Evolutionary conservation across 768 basidiomycete species (phyloP), one percentile per base, ranked within the genome.

Genomic region (Mycena galericulata): DNA sequence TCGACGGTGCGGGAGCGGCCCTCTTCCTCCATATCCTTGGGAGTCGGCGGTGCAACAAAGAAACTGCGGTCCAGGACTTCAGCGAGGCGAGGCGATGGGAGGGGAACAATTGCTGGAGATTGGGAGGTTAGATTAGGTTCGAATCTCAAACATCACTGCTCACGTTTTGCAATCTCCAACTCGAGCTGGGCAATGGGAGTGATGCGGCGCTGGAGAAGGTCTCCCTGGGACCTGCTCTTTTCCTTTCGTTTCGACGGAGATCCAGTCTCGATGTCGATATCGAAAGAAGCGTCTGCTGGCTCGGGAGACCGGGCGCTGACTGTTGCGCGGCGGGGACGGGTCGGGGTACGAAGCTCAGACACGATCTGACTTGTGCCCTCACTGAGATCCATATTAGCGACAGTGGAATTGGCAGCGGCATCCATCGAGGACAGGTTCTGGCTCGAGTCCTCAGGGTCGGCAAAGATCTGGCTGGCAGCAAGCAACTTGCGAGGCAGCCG

Each of bases 401-500:
- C 77, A 17, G 73, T 69, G 22, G 77, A 75, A 57, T 73, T 73
- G 24, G 78, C 74, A 14, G 77, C 75, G 38, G 80, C 74, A 51
- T 76, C 73, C 66, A 75, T 74, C 14, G 80, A 83, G 41, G 76
- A 74, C 68, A 77, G 75, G 65, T 78, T 83, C 60, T 78, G 76
- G 68, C 82, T 80, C 20, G 69, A 57, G 67, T 79, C 77, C 22
- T 72, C 70, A 14, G 72, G 75, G 51, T 87, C 82, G 0, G 83
- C 77, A 73, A 94, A 93, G 29, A 95, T 93, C 76, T 93, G 86
- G 73, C 86, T 91, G 1, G 90, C 92, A 30, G 89, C 84, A 22
- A 90, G 85, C 47, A 88, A 80, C 53, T 85, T 88, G 68, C 89
- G 88, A 8, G 90, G 90, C n/a, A 89, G 78, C 24, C 89, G 88